Evolutionary conservation across 208 protist species (phyloP), one percentile per base, ranked within the genome.

Genomic region (Leptomonas pyrrhocoris): DNA sequence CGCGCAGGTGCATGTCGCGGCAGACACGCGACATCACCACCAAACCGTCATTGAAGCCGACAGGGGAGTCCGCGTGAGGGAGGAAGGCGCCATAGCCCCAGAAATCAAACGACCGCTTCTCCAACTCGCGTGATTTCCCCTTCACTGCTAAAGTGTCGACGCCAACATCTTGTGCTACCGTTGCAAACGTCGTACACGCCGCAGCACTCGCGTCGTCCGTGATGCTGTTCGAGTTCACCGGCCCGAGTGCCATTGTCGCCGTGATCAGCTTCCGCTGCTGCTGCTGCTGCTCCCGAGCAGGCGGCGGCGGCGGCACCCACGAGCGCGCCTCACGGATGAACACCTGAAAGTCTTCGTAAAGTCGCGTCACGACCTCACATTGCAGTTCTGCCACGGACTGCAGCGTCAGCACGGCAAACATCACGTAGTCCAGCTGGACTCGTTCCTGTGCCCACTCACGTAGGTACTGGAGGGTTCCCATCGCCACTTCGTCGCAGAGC

Each of bases 11-110:
- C 45, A 65, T 65, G 40, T 55, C 60, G 31, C 45, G 60, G 31
- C 60, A 65, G 28, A 65, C 5, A 30, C 60, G 46, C 30, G 46
- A 53, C 60, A 65, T 65, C 18, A 65, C 38, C 25, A 65, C 60
- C 4, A 65, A 30, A 2, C 60, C 60, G 21, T 55, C 45, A n/a
- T 65, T 65, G 25, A 53, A 65, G 11, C 60, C 43, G 3, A 65
- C 27, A 6, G 46, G n/a, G 3, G 60, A 65, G 4, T 42, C 46
- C 3, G 46, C 45, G 4, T 25, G 25, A 2, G 43, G 60, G 45
- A 55, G 31, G 11, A 43, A 65, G 8, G 46, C 23, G 16, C 60
- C 43, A 46, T 65, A 65, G 31, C 45, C 45, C 60, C 60, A 65
- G 60, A 55, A 65, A n/a, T 65, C n/a, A 19, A 55, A 65, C 1